Evolutionary conservation across 495 filamentous ascomycete genomes (phyloP).

Genomic region (Neurospora sp.): DNA sequence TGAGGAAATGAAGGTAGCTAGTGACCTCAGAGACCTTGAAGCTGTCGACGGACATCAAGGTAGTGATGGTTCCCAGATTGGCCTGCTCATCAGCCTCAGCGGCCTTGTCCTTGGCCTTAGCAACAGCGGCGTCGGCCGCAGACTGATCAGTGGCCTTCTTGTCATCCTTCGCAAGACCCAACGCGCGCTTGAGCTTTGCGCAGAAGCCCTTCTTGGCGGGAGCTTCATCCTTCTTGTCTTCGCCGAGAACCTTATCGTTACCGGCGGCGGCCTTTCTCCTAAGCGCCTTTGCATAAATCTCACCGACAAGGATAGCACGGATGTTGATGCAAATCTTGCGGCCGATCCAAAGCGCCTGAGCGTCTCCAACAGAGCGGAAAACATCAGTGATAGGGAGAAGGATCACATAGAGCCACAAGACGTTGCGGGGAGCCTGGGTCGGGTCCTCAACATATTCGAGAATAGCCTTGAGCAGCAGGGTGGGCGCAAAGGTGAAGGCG

Average conservation of each 20-base stretch:
- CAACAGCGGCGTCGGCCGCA: constrained; percentile 17
- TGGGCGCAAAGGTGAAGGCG: constrained; percentile 81
- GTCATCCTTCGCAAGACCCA: constrained; percentile 50
- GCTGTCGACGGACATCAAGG: constrained; percentile 97
- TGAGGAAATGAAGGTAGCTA: constrained; percentile 84
- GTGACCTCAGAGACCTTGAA: constrained; percentile 95
- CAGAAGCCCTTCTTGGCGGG: constrained; percentile 39
- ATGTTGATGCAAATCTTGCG: constrained; percentile 88
- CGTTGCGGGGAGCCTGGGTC: constrained; percentile 65
- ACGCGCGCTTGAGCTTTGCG: constrained; percentile 35
- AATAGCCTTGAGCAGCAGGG: constrained; percentile 81
- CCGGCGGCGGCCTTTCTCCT: constrained; percentile 78
- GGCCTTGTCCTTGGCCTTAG: constrained; percentile 26
- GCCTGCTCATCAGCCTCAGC: constrained; percentile 58
- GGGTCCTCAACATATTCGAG: constrained; percentile 88
- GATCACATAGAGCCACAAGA: constrained; percentile 93
- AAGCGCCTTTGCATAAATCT: constrained; percentile 96
- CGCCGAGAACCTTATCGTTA: constrained; percentile 56
- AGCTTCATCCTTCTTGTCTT: constrained; percentile 29
- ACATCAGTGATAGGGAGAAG: constrained; percentile 74
- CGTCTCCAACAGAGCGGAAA: constrained; percentile 67
- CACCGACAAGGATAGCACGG: constrained; percentile 90
- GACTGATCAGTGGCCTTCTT: constrained; percentile 19
- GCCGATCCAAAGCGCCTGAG: constrained; percentile 87
- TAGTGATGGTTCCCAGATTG: constrained; percentile 93